Conservation (phyloP, 2,329 filamentous ascomycete species). For the Hymenoscyphus infarciens region DNA sequence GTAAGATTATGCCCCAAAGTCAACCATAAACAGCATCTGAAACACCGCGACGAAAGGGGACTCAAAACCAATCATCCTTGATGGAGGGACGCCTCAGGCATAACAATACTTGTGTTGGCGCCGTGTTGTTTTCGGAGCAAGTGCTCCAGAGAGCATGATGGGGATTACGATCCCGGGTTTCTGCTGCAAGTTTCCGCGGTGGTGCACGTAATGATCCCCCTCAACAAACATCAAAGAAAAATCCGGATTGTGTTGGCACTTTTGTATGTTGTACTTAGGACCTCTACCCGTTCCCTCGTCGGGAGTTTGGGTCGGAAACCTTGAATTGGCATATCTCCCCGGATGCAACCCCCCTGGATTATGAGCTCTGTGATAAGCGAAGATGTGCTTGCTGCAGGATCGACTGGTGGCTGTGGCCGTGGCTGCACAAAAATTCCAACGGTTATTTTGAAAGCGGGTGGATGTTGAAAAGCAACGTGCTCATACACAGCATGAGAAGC, state of each 20-base stretch:
- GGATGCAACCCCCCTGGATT: background rate
- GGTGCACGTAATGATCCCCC: background rate
- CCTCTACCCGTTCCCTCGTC: no score
- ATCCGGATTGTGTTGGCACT: background rate
- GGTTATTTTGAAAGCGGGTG: background rate
- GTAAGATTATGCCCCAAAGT: background rate
- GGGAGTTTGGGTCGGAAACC: no score
- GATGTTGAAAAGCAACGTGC: background rate
- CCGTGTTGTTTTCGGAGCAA: background rate
- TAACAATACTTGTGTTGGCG: background rate
- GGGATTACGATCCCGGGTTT: conserved; percentile 1
- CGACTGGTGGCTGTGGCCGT: background rate
- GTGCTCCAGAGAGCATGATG: background rate
- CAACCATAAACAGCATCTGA: background rate
- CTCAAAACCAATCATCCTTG: no score
- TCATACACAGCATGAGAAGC: background rate
- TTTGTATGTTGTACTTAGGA: background rate
- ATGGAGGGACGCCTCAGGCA: background rate
- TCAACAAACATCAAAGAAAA: conserved; percentile 1
- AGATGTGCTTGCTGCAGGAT: background rate
- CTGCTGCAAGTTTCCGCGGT: background rate
- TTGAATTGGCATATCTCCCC: background rate
- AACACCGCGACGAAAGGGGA: background rate
- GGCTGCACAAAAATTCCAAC: background rate
- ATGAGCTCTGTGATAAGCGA: background rate